Evolutionary conservation across 306 rosid species (phyloP).

Genomic region (Crotalaria pallida): DNA sequence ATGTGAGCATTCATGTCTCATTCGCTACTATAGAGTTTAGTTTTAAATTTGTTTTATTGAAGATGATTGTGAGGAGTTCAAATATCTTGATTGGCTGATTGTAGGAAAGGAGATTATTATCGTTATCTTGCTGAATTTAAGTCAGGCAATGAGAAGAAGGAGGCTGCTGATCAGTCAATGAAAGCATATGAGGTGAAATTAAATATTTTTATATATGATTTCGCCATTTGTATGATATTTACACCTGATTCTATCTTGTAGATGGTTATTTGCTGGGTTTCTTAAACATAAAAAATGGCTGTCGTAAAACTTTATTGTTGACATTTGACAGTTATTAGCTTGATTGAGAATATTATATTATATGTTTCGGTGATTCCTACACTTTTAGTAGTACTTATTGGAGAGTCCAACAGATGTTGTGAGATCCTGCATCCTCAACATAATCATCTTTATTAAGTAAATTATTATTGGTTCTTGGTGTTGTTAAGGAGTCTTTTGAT

Average conservation of each 20-base stretch:
- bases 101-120: constrained; percentile 91
- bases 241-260: background rate
- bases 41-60: background rate
- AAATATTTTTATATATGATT: background rate
- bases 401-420: too few relatives aligned
- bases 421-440: too few relatives aligned
- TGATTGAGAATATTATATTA: background rate
- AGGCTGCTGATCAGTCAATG: constrained; percentile 79
- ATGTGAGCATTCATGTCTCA: constrained; percentile 41
- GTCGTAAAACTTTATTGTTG: background rate
- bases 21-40: background rate
- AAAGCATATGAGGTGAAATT: constrained; percentile 74
- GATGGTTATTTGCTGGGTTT: background rate
- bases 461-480: too few relatives aligned
- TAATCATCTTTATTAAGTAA: too few relatives aligned
- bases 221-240: background rate
- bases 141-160: constrained; percentile 62
- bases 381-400: too few relatives aligned
- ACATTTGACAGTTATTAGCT: background rate
- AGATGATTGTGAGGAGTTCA: background rate
- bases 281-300: background rate
- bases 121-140: constrained; percentile 87
- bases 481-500: too few relatives aligned
- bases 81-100: constrained; percentile 30
- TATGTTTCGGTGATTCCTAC: too few relatives aligned